Evolutionary conservation across 805 yeast genomes (phyloP).

Genomic region (Wickerhamomyces sydowiorum): DNA sequence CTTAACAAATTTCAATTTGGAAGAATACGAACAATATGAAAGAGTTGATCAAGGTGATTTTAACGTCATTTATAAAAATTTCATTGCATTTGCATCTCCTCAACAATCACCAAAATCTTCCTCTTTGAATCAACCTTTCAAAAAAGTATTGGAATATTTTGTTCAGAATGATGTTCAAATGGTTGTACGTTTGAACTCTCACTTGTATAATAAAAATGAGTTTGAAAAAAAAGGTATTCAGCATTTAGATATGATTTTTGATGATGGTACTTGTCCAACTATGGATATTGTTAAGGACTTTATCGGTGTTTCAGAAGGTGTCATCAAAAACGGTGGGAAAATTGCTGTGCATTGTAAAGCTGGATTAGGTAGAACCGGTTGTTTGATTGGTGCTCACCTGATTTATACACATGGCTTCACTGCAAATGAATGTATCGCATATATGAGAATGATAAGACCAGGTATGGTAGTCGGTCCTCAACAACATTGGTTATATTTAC

Average conservation of each 20-base stretch:
- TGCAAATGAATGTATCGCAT: constrained; percentile 94
- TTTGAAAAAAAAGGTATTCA: constrained; percentile 79
- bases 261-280: constrained; percentile 97
- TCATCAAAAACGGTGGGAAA: constrained; percentile 80
- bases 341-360: constrained; percentile 99
- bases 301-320: constrained; percentile 91
- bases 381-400: constrained; percentile 94
- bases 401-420: constrained; percentile 96
- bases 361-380: constrained; percentile 96
- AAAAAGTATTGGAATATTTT: constrained; percentile 76
- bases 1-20: constrained; percentile 79
- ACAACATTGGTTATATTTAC: constrained; percentile 96
- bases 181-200: constrained; percentile 90
- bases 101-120: constrained; percentile 50
- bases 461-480: constrained; percentile 99
- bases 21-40: constrained; percentile 91
- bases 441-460: constrained; percentile 93
- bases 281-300: constrained; percentile 89
- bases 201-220: constrained; percentile 78
- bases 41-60: constrained; percentile 97
- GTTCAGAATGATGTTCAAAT: constrained; percentile 67
- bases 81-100: constrained; percentile 97
- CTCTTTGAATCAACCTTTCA: constrained; percentile 65
- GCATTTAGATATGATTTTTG: constrained; percentile 94
- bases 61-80: constrained; percentile 85